Base-by-base conservation (phyloP, 73 alveolate genomes). In the Paramecium sexaurelia region DNA sequence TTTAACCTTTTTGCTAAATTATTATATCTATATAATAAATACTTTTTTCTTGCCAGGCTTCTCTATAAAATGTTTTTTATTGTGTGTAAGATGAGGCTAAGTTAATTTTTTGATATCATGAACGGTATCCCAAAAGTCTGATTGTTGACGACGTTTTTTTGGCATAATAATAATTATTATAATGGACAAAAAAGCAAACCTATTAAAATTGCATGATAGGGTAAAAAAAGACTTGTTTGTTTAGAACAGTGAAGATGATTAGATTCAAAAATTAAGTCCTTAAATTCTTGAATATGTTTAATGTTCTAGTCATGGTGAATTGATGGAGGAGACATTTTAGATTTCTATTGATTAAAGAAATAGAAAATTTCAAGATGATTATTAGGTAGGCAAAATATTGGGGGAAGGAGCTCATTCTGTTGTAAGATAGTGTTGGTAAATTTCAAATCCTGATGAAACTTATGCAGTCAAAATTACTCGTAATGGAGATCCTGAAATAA, bases 401-500 rank as follows among this genome's bases (percentile, higher is more conserved):
- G 90, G 90, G 3, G 90, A 78, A 39, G 90, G 90, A 13, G 90
- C 90, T 17, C 90, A 78, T 78, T 56, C 90, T 29, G 90, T 78
- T 19, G 90, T 78, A 6, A 37, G 90, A 41, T 43, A 78, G 36
- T 78, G 90, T 78, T 41, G 75, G 90, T 26, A 32, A 78, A 78
- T 78, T 9, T 32, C 8, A 36, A 78, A 78, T 40, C 90, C 90
- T 17, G 90, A 78, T 43, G 90, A 78, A 39, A 78, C 90, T 40
- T 78, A 41, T 78, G 90, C 90, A 36, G 90, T 78, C 22, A 78
- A 78, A 40, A 78, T 78, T 17, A 78, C 90, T 41, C 45, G 90
- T 10, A 29, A 32, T 29, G 73, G 75, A 7, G 90, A 78, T 45
- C 90, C 90, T 24, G 75, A 78, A 43, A 78, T 78, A n/a, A 78